Conservation (phyloP, 352 stramenopile genomes). For the Phytophthora pistaciae region DNA sequence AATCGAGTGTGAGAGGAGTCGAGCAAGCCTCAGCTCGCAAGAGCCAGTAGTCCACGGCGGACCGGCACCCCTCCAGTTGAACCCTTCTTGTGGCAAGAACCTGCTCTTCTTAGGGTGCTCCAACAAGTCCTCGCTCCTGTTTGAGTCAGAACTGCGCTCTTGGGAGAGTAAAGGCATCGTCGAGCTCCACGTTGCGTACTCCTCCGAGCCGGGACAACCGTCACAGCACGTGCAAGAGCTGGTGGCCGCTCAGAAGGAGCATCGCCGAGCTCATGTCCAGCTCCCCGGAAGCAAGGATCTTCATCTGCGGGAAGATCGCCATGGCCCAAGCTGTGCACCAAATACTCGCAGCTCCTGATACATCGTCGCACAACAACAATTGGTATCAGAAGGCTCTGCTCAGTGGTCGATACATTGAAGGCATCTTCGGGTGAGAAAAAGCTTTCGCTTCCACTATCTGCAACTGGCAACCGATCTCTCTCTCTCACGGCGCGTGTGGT, state of each 20-base stretch:
- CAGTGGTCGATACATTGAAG: conserved; percentile 34
- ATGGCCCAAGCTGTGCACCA: conserved; percentile 31
- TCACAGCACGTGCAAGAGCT: conserved; percentile 38
- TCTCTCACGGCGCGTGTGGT: neutral
- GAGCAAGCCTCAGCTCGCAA: neutral
- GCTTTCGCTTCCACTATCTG: neutral
- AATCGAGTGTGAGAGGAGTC: conserved; percentile 11
- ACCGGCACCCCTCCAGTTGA: neutral
- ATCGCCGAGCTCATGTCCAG: conserved; percentile 28
- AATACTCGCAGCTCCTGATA: conserved; percentile 5
- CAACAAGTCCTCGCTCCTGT: conserved; percentile 41
- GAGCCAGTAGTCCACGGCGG: neutral
- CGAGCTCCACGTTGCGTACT: conserved; percentile 39
- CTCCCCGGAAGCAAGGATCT: conserved; percentile 13
- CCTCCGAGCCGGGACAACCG: conserved; percentile 12
- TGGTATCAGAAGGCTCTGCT: conserved; percentile 24
- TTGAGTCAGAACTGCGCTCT: conserved; percentile 39
- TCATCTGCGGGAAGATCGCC: conserved; percentile 32
- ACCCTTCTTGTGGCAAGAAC: conserved; percentile 14
- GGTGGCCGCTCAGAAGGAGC: conserved; percentile 23
- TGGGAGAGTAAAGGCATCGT: conserved; percentile 44
- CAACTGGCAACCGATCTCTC: neutral
- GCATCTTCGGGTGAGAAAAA: conserved; percentile 14
- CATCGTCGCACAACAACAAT: neutral
- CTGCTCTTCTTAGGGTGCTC: conserved; percentile 45